Conservation (phyloP, 1,139 yeast species). For the Candida anutae region DNA sequence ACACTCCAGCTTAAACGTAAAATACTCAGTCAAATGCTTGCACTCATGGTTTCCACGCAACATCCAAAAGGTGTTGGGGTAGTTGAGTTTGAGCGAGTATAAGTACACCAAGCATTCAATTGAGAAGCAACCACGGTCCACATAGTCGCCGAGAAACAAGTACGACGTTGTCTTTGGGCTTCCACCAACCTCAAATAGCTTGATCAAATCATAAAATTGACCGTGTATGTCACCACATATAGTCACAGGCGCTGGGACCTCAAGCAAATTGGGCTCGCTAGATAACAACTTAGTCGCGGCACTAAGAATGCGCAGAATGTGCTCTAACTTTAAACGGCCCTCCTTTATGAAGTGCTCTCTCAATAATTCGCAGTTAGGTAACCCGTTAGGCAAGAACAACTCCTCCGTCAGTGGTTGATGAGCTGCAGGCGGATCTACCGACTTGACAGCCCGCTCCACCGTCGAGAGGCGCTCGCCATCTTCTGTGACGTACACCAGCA, state of each 20-base stretch:
- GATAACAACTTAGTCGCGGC: slow-evolving; percentile 60
- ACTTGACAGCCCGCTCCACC: slow-evolving; percentile 54
- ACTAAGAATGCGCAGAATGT: slow-evolving; percentile 59
- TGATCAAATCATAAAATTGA: slow-evolving; percentile 85
- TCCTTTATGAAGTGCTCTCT: slow-evolving; percentile 71
- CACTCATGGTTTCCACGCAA: slow-evolving; percentile 95
- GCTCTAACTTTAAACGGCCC: slow-evolving; percentile 70
- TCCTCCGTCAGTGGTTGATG: slow-evolving; percentile 59
- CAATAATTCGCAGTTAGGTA: slow-evolving; percentile 68
- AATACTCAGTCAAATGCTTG: slow-evolving; percentile 86
- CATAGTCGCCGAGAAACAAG: slow-evolving; percentile 89
- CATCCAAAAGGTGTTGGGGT: slow-evolving; percentile 72
- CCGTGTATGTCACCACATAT: slow-evolving; percentile 98
- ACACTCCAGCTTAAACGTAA: slow-evolving; percentile 89
- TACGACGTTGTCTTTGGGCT: slow-evolving; percentile 72
- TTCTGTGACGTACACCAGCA: slow-evolving; percentile 52
- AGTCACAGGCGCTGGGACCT: slow-evolving; percentile 88
- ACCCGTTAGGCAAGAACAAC: slow-evolving; percentile 54
- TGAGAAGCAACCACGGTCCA: slow-evolving; percentile 90
- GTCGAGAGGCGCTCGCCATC: slow-evolving; percentile 66
- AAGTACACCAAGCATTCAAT: slow-evolving; percentile 79
- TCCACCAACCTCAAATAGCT: slow-evolving; percentile 92
- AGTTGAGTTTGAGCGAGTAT: slow-evolving; percentile 73
- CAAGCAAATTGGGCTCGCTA: slow-evolving; percentile 68
- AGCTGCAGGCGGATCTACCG: slow-evolving; percentile 65